Conservation (phyloP, 192 early-diverging fungal species). For the Bifiguratus adelaidae region DNA sequence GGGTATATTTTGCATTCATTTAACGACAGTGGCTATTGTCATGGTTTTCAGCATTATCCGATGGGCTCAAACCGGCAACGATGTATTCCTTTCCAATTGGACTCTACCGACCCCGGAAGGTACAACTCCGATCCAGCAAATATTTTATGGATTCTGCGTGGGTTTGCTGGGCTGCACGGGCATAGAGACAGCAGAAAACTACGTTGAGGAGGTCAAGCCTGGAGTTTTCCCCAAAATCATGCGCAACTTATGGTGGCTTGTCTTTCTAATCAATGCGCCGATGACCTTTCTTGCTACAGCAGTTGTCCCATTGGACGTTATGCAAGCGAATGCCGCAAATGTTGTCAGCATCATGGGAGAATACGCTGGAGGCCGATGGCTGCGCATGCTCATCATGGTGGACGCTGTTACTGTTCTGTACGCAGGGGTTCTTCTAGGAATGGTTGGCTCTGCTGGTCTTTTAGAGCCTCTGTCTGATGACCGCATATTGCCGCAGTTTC, state of each 20-base stretch:
- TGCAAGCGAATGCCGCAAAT: conserved; percentile 23
- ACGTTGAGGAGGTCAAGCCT: conserved; percentile 44
- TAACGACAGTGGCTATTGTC: conserved; percentile 25
- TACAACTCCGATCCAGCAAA: conserved; percentile 11
- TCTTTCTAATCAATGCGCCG: conserved; percentile 32
- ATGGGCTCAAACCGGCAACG: conserved; percentile 26
- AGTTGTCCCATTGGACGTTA: conserved; percentile 29
- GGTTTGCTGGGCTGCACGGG: conserved; percentile 43
- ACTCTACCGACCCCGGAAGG: conserved; percentile 17
- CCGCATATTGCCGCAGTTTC: conserved; percentile 29
- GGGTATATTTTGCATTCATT: conserved; percentile 32
- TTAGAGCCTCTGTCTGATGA: conserved; percentile 37
- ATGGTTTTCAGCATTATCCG: conserved; percentile 25
- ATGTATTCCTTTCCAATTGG: conserved; percentile 30
- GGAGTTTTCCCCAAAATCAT: conserved; percentile 44
- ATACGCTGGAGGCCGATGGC: conserved; percentile 18
- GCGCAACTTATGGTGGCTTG: conserved; percentile 38
- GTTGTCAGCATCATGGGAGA: conserved; percentile 30
- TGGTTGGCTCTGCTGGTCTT: conserved; percentile 40
- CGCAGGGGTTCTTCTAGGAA: conserved; percentile 42
- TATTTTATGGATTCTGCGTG: conserved; percentile 42
- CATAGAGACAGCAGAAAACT: conserved; percentile 38
- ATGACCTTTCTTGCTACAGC: conserved; percentile 27
- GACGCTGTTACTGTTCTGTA: conserved; percentile 49
- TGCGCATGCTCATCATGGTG: conserved; percentile 29